Base-by-base conservation (phyloP, 352 stramenopile genomes). In the Peronospora farinosa region DNA sequence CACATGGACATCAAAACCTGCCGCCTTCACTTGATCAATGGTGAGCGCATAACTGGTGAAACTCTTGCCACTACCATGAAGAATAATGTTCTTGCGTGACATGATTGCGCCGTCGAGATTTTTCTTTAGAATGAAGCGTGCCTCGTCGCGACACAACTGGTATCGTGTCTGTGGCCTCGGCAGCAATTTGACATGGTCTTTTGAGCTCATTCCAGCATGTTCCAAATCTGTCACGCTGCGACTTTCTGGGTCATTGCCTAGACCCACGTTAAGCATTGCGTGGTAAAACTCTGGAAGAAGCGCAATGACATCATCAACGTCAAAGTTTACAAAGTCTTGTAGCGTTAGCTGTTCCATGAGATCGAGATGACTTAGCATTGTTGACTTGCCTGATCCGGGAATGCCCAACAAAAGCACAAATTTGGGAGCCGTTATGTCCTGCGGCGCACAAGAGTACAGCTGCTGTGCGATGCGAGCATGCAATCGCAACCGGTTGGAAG, bases 311-410 rank as follows among this genome's bases (percentile, higher is more conserved):
- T 90, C 79, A 54, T 90, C 79, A 6, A 90, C 73, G 32, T 88
- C 79, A 48, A 90, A 90, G 59, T 88, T 90, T 37, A 88, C 79
- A 65, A 84, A 90, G 33, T 88, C 77, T n/a, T 75, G 65, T 13
- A 89, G 47, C 19, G 71, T 82, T 51, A 89, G 67, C 47, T 85
- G 69, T 10, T 65, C 72, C 13, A 82, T 78, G 25, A 78, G 67
- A 35, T 90, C 76, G 28, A 90, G 57, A 57, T 88, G 74, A 28
- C 75, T 83, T 50, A 90, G 51, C 52, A 90, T 86, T 5, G 76
- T 88, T 11, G 74, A 86, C 53, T 90, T 90, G 16, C 74, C 79
- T 0, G 76, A 74, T 0, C 79, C 79, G 1, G 74, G 79, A 40
- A 87, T 79, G 4, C 74, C 79, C 25, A 88, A 56, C 13, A 90